Evolutionary conservation across 1,139 yeast species (phyloP), one percentile per base, ranked within the genome.

Genomic region (Blastobotrys apis): DNA sequence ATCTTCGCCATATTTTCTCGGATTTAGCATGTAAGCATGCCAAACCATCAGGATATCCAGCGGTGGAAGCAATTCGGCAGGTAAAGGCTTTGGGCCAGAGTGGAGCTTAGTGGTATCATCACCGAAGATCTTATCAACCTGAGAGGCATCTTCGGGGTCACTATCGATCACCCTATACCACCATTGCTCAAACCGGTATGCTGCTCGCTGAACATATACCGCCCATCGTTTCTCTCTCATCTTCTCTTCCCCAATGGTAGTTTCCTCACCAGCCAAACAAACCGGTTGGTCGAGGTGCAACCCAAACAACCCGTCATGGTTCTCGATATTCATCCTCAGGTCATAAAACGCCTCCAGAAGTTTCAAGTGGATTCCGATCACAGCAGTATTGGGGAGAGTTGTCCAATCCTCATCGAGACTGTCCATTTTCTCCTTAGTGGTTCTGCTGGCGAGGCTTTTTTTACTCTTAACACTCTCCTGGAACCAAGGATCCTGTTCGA

Each of bases 31-130:
- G 44, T 61, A 63, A 2, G 69, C 52, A 52, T 71, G 73, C 74
- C 73, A 71, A 1, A 69, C 68, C 66, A 69, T 59, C 4, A 69
- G 39, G 4, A 70, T 64, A 49, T 69, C 73, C 34, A 68, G 49
- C 1, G 71, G 71, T 2, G 72, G 71, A 30, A 66, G 41, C 30
- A 5, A 21, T n/a, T 31, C 23, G 29, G 20, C 13, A 16, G 19
- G 17, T 17, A n/a, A 15, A 20, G 15, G 3, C 13, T 23, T 33
- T 3, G 5, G 31, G 37, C 31, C 37, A 23, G 25, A 12, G 10
- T 27, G 9, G 3, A 10, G 13, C 15, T 23, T 25, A 17, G 12
- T 32, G 37, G 30, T 13, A 21, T 22, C 30, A 8, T 5, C 15
- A 23, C 16, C 15, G 23, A 4, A 3, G 29, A 17, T 20, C 21